Conservation (phyloP, 768 basidiomycete species). For the Leccinum rimulosum region DNA sequence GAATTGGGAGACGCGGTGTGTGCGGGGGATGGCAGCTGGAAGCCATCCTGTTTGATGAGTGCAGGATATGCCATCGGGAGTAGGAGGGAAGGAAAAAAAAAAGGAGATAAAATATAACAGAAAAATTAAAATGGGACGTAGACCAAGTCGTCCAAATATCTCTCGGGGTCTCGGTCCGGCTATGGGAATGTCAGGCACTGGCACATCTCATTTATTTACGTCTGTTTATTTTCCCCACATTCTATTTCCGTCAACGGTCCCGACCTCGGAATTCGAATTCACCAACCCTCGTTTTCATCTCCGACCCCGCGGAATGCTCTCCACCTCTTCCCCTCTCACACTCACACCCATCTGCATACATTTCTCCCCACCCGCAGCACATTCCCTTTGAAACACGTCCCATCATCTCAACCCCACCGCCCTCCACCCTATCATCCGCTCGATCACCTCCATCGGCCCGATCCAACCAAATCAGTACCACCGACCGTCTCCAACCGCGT, state of each 20-base stretch:
- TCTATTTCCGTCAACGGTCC: constrained; percentile 16
- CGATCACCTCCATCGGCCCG: neutral
- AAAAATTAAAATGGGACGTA: neutral
- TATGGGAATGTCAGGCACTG: constrained; percentile 30
- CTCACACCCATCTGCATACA: neutral
- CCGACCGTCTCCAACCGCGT: neutral
- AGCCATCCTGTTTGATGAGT: constrained; percentile 67
- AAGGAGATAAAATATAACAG: neutral
- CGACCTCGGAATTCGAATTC: constrained; percentile 14
- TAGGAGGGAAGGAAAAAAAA: neutral
- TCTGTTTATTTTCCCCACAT: constrained; percentile 24
- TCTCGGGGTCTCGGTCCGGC: constrained; percentile 34
- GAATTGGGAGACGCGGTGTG: constrained; percentile 29
- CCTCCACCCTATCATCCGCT: neutral
- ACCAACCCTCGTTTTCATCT: constrained; percentile 1
- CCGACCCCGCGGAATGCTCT: neutral
- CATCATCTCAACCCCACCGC: neutral
- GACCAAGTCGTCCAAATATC: constrained; percentile 13
- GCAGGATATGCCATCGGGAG: constrained; percentile 28
- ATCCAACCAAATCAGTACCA: neutral
- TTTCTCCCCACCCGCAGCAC: neutral
- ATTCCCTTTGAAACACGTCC: neutral
- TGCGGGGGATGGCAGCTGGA: constrained; percentile 56
- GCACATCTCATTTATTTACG: constrained; percentile 4
- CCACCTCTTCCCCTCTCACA: neutral